These are phyloP conservation scores for Neurospora sp. DNA, from an alignment of 495 filamentous ascomycete genomes.

Conservation along the genomic window DNA sequence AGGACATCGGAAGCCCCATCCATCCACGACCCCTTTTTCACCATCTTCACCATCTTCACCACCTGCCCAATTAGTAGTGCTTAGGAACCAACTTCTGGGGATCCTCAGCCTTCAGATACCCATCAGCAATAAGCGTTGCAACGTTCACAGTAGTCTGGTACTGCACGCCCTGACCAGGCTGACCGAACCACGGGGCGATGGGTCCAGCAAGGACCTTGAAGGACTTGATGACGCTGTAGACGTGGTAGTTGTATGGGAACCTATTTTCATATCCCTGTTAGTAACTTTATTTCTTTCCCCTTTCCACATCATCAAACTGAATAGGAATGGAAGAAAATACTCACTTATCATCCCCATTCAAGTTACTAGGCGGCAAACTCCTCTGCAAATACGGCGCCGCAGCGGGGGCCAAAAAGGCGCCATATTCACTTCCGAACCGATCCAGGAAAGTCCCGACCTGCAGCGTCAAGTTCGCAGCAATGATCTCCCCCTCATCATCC, in stretches of 20 bases:
- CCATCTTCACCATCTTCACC: not conserved
- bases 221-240: slow-evolving; percentile 38
- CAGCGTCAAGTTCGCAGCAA: slow-evolving; percentile 38
- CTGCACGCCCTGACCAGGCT: slow-evolving; percentile 47
- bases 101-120: slow-evolving; percentile 11
- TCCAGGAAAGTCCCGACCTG: slow-evolving; percentile 39
- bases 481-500: slow-evolving; percentile 21
- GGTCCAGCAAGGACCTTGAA: slow-evolving; percentile 39
- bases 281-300: not conserved
- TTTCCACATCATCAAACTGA: too few relatives aligned
- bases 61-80: not conserved
- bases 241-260: slow-evolving; percentile 46
- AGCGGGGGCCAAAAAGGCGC: slow-evolving; percentile 34
- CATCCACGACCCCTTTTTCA: not conserved
- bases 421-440: slow-evolving; percentile 42
- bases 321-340: not conserved
- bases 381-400: slow-evolving; percentile 44
- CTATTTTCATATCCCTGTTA: not conserved
- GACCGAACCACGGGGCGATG: slow-evolving; percentile 47
- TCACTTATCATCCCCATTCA: slow-evolving; percentile 27
- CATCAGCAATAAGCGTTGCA: slow-evolving; percentile 6
- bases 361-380: slow-evolving; percentile 41
- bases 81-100: slow-evolving; percentile 3
- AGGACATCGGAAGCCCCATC: not conserved
- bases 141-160: slow-evolving; percentile 17